Percentiles rank a stretch among this genome's conserved stretches.
These are phyloP conservation scores for Hordeum marinum DNA, from an alignment of 176 grass and related monocot genomes.

Conservation along the genomic window DNA sequence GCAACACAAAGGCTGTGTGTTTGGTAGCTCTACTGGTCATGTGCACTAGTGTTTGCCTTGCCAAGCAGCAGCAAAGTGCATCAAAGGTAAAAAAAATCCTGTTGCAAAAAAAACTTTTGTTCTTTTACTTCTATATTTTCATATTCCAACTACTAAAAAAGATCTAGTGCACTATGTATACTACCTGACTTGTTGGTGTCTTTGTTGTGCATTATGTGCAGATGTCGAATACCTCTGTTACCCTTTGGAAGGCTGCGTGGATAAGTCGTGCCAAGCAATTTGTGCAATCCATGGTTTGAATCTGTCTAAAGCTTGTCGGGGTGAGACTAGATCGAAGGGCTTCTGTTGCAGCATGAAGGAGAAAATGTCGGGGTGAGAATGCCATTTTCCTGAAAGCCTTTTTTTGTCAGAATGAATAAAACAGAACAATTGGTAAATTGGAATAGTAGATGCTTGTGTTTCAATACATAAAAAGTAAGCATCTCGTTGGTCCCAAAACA, in stretches of 20 bases:
- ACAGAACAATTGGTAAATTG: background rate
- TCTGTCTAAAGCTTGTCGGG: background rate
- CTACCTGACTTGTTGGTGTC: background rate
- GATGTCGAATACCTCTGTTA: background rate
- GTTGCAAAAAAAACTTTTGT: background rate
- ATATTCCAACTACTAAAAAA: background rate
- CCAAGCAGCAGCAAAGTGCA: background rate
- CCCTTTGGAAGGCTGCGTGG: background rate
- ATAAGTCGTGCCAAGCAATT: background rate
- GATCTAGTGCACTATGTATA: background rate
- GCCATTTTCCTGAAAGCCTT: background rate
- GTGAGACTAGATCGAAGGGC: background rate
- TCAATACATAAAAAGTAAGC: too few relatives aligned
- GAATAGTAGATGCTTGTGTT: too few relatives aligned
- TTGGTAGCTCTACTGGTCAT: too few relatives aligned
- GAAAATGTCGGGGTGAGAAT: background rate
- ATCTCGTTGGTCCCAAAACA: too few relatives aligned
- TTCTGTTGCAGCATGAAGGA: background rate
- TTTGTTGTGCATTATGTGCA: too few relatives aligned
- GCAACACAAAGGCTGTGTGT: too few relatives aligned
- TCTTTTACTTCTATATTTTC: background rate
- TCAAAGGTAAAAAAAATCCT: background rate
- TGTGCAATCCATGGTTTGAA: background rate
- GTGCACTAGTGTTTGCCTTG: background rate
- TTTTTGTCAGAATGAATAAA: background rate